These are phyloP conservation scores for Coccomyxa sp. DNA, from an alignment of 139 green algal species.

Conservation along the genomic window DNA sequence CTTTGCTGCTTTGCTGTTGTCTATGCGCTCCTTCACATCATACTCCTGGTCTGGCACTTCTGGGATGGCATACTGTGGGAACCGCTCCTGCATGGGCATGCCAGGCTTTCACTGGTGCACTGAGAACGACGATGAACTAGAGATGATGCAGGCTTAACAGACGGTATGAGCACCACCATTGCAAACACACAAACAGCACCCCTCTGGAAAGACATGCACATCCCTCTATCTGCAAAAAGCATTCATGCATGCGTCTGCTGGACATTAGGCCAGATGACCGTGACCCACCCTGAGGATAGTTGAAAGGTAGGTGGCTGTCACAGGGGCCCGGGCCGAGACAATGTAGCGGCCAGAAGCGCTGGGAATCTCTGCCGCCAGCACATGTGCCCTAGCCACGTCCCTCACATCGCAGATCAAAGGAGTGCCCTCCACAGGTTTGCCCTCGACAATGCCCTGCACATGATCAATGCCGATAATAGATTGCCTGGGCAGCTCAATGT, in stretches of 20 bases:
- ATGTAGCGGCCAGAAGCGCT: conserved; percentile 42
- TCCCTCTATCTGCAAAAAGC: no score
- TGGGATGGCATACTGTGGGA: conserved; percentile 23
- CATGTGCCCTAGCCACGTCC: conserved; percentile 45
- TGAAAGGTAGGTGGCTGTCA: conserved; percentile 9
- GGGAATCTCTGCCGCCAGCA: conserved; percentile 31
- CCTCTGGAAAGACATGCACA: no score
- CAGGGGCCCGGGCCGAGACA: conserved; percentile 14
- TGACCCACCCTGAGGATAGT: not conserved
- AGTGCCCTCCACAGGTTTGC: conserved; percentile 5
- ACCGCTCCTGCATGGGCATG: conserved; percentile 19
- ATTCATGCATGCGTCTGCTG: no score
- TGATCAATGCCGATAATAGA: not conserved
- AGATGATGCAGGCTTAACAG: not conserved
- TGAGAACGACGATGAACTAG: not conserved
- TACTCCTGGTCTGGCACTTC: not conserved
- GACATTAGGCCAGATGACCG: no score
- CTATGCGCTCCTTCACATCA: conserved; percentile 8
- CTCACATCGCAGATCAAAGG: conserved; percentile 44
- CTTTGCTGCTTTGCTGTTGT: conserved; percentile 16
- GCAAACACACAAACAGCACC: not conserved
- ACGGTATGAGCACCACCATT: not conserved
- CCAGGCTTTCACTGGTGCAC: not conserved
- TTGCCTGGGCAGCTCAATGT: no score
- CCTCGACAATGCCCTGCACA: conserved; percentile 30